These are phyloP conservation scores for Sarocladium kiliense DNA, from an alignment of 2,329 filamentous ascomycete species.

Conservation along the genomic window DNA sequence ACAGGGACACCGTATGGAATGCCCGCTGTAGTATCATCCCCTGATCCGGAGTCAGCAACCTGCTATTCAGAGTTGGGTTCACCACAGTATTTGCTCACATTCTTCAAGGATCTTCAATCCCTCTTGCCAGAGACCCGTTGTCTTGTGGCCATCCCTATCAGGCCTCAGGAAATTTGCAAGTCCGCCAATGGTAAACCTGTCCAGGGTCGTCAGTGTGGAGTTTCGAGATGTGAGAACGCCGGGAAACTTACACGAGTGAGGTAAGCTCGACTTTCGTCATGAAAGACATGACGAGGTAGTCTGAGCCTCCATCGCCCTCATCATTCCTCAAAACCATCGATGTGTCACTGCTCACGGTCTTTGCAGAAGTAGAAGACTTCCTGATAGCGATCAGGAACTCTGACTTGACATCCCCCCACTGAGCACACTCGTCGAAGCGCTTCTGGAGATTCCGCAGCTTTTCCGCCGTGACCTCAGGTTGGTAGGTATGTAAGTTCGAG, in stretches of 20 bases:
- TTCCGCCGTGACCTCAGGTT: conserved; percentile 46
- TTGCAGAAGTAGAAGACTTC: conserved; percentile 39
- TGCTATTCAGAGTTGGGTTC: not conserved
- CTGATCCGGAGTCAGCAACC: conserved; percentile 18
- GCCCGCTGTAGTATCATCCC: conserved; percentile 29
- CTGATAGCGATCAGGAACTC: conserved; percentile 52
- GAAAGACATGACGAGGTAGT: conserved; percentile 56
- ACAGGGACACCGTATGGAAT: conserved; percentile 36
- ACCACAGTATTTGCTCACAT: conserved; percentile 27
- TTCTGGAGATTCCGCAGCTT: conserved; percentile 61
- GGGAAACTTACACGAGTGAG: conserved; percentile 43
- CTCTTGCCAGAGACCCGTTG: conserved; percentile 36
- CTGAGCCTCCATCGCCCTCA: conserved; percentile 35
- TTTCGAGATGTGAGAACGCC: conserved; percentile 15
- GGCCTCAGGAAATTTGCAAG: conserved; percentile 26
- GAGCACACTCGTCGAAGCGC: conserved; percentile 52
- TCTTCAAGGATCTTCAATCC: conserved; percentile 41
- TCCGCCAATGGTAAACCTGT: conserved; percentile 51
- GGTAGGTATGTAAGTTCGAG: conserved; percentile 61
- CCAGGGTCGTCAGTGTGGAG: not conserved
- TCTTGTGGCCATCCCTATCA: conserved; percentile 19
- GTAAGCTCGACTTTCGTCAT: conserved; percentile 56
- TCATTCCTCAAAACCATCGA: conserved; percentile 47
- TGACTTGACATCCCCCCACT: conserved; percentile 41
- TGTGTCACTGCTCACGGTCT: conserved; percentile 54